phyloP scores from a whole-genome alignment of 1,139 yeast species.

The Suhomyces bribrorum region DNA sequence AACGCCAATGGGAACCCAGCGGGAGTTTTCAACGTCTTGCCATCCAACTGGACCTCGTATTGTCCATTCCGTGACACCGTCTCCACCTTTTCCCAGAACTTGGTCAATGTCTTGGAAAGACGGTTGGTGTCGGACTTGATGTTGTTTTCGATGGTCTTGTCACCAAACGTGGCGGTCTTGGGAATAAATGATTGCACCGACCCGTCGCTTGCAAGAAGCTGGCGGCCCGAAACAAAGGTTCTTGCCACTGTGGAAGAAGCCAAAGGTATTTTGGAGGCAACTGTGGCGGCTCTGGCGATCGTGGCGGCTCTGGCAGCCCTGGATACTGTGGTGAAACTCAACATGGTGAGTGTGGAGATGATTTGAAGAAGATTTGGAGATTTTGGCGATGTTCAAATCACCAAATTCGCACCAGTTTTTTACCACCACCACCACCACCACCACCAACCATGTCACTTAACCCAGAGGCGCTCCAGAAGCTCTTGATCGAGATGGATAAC shows the following conservation, averaged over 20 bases:
- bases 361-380: too few species aligned
- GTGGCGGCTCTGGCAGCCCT: too few species aligned
- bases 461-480: conserved; percentile 54
- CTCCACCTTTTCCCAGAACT: conserved; percentile 84
- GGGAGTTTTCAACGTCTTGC: conserved; percentile 81
- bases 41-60: conserved; percentile 66
- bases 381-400: too few species aligned
- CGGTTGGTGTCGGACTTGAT: conserved; percentile 65
- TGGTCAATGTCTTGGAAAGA: conserved; percentile 65
- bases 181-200: conserved; percentile 17
- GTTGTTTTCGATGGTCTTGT: conserved; percentile 51
- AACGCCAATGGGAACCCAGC: conserved; percentile 69
- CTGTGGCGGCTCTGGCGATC: too few species aligned
- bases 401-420: too few species aligned
- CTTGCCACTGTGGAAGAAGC: background rate
- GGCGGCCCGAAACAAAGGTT: background rate
- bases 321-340: too few species aligned
- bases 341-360: too few species aligned
- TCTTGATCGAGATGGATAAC: conserved; percentile 63
- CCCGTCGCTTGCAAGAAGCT: conserved; percentile 8
- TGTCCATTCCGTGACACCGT: conserved; percentile 35
- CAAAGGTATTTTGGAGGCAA: too few species aligned
- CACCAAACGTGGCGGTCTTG: conserved; percentile 31
- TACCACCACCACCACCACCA: too few species aligned
- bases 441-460: conserved; percentile 39